Base-by-base conservation (phyloP, 2,329 filamentous ascomycete species). In the Hypomyces perniciosus region DNA sequence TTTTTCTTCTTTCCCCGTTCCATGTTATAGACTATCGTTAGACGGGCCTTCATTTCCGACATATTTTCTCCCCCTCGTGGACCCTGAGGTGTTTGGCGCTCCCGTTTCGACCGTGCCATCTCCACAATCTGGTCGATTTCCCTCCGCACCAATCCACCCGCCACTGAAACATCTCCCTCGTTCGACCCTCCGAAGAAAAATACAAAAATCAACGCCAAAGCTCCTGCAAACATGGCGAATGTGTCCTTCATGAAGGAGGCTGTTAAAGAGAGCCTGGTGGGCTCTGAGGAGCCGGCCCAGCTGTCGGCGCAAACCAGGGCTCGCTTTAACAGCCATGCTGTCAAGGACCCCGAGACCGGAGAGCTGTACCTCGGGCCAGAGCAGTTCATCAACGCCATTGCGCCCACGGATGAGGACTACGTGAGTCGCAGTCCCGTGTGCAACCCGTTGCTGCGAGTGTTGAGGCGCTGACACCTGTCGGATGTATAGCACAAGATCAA, bases 361-460 rank as follows among this genome's bases (percentile, higher is more conserved):
- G 89, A 96, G 63, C 75, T 84, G 51, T 90, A 80, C 65, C 87
- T 99, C 81, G 84, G 80, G 42, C 81, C 86, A 55, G 82, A 91
- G n/a, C 82, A 95, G 67, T 99, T 99, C 68, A 83, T 96, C 62
- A 78, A 91, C 63, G 92, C 92, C 29, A 84, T 99, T 72, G 91
- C 90, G 60, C 93, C 93, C 5, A 78, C 80, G 44, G 78, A 83
- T 53, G 90, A 96, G 71, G 90, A 97, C 74, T 97, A 93, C 72
- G 92, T 96, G 75, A 83, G 88, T 79, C 27, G 37, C 13, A 10
- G 5, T 41, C n/a, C 5, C 10, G 4, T 30, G 6, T 26, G 30
- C 10, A 39, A 29, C 4, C n/a, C n/a, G 20, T 12, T 40, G 7
- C 8, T 10, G 6, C 29, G 26, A 38, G 10, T 34, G 20, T 28